Base-by-base conservation (phyloP, 805 yeast genomes). In the Ogataea methylovora region DNA sequence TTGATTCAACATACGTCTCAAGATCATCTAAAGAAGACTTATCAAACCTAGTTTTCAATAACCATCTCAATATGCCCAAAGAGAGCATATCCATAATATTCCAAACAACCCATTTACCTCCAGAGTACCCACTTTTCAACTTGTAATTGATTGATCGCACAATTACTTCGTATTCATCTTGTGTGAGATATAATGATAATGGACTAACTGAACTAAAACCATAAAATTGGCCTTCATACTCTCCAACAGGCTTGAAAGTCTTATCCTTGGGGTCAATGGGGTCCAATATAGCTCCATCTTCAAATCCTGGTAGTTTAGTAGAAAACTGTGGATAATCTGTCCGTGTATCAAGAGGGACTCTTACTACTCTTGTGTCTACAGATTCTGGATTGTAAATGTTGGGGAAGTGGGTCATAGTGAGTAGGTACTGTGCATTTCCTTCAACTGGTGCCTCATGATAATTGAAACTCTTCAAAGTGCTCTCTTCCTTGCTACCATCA, bases 391-490 rank as follows among this genome's bases (percentile, higher is more conserved):
- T 66, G 48, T 76, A 68, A 4, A 67, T 58, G 43, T 79, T 77
- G 5, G 86, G 87, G 48, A 79, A 82, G 53, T 81, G 88, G 22
- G 79, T 79, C 8, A 77, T 53, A 15, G 73, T 70, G 9, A 77
- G 25, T 4, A 6, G 19, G 10, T 32, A 26, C 3, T n/a, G 7
- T 4, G 18, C 19, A 22, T 6, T 5, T n/a, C 13, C 35, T 4
- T 8, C 48, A 10, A 60, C 58, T 4, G 69, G 44, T 46, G 61
- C 76, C 49, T 81, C 88, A 48, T 81, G 85, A 45, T 78, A 79
- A 49, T 82, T 81, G 66, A 77, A 81, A 49, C n/a, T n/a, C n/a
- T n/a, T n/a, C n/a, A n/a, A n/a, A n/a, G n/a, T n/a, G n/a, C n/a
- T n/a, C n/a, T n/a, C n/a, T n/a, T n/a, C n/a, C n/a, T n/a, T n/a